Evolutionary conservation across 352 stramenopile species (phyloP), one percentile per base, ranked within the genome.

Genomic region (Pythium angustatum): DNA sequence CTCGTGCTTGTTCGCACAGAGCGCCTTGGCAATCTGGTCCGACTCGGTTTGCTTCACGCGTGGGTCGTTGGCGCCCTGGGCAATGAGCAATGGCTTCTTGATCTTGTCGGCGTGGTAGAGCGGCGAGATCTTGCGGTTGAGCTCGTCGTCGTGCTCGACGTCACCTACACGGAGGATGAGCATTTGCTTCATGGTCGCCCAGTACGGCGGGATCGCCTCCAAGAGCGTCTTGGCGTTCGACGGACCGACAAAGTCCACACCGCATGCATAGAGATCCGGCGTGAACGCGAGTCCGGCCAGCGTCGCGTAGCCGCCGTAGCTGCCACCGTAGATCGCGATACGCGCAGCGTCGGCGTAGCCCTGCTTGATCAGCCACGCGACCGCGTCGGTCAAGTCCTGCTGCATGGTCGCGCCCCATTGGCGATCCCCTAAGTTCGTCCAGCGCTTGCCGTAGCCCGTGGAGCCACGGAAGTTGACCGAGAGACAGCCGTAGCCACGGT

Each of bases 21-120:
- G 80, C 33, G 74, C 73, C 55, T 85, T 85, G n/a, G 77, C 83
- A 58, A 93, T 88, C 71, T 91, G 78, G 59, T 90, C 78, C 26
- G 82, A 81, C 64, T 91, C 82, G 28, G 74, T 61, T 47, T 87
- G 73, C 59, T 85, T 87, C 2, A 96, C 87, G 36, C 85, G 73
- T 11, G 87, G 85, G 64, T 96, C 84, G 66, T 96, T 93, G 36
- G 79, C 79, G 45, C 87, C 87, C 38, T 96, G 87, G 15, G 73
- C 79, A 65, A 96, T 92, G 19, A 96, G 68, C 45, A 96, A 69
- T 22, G 87, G 84, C 47, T 78, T 78, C 33, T 71, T 77, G n/a
- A 96, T 93, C 45, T 87, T 85, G 47, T 91, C 77, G 3, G 80
- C 78, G 56, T 96, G 83, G 57, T 75, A 92, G 9, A 94, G 63